These are phyloP conservation scores for Claviceps pusilla DNA, from an alignment of 2,329 filamentous ascomycete genomes.

Conservation along the genomic window DNA sequence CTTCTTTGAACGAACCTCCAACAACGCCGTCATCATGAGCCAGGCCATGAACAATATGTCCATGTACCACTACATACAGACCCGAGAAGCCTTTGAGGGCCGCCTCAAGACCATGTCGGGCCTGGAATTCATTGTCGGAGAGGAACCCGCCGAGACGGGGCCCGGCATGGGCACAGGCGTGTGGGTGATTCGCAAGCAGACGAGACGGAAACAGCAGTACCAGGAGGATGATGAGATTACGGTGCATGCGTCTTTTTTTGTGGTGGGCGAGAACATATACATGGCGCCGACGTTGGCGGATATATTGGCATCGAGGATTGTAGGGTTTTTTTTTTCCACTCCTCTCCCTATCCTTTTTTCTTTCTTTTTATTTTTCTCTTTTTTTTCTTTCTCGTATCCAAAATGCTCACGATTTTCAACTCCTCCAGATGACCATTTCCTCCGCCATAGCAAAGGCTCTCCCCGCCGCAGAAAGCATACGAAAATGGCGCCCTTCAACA, in stretches of 20 bases:
- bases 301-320: slow-evolving; percentile 43
- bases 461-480: slow-evolving; percentile 32
- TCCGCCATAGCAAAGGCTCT: slow-evolving; percentile 38
- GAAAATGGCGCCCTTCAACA: slow-evolving; percentile 38
- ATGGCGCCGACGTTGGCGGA: slow-evolving; percentile 48
- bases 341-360: no score
- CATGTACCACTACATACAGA: slow-evolving; percentile 42
- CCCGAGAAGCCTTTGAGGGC: slow-evolving; percentile 47
- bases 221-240: slow-evolving; percentile 43
- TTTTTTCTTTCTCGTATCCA: no score
- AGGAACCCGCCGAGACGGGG: slow-evolving; percentile 48
- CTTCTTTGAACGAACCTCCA: slow-evolving; percentile 53
- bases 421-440: slow-evolving; percentile 33
- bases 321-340: slow-evolving; percentile 18
- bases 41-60: slow-evolving; percentile 47
- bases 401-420: no score
- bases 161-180: slow-evolving; percentile 52
- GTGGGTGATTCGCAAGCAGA: slow-evolving; percentile 57
- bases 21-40: slow-evolving; percentile 47
- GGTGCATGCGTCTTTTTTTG: slow-evolving; percentile 46
- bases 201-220: slow-evolving; percentile 39
- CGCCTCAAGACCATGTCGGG: slow-evolving; percentile 50
- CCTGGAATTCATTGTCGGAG: slow-evolving; percentile 50
- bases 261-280: slow-evolving; percentile 52
- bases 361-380: neutral